Base-by-base conservation (phyloP, 768 basidiomycete genomes). In the Lactifluus volemus region DNA sequence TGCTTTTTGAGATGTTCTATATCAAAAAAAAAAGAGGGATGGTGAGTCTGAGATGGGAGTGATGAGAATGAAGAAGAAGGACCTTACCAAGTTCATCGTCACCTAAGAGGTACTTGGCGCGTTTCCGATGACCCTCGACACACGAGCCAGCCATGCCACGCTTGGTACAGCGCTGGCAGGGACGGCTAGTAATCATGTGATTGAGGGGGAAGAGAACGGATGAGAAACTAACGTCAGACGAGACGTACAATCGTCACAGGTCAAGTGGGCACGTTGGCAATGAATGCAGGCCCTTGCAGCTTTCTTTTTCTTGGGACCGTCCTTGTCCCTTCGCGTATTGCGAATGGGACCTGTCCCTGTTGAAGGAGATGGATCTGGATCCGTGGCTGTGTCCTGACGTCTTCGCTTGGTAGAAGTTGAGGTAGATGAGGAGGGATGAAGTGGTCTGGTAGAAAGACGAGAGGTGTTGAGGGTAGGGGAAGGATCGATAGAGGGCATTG, bases 201-300 rank as follows among this genome's bases (percentile, higher is more conserved):
- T 51, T 49, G 67, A 68, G 38, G 8, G 45, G 14, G 64, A 34
- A 58, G 30, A 44, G 25, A 51, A 58, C 12, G 54, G 39, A 7
- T 30, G 15, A 30, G 54, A 56, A 59, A 59, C 17, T 36, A 30
- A 52, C 17, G 45, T 45, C 25, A 39, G 25, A 38, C 25, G 14
- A 67, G 41, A 83, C 90, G 71, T 70, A 97, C 96, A 85, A 70
- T 98, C 96, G 72, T 98, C 95, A 72, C 96, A 98, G n/a, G 96
- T 98, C 66, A 98, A 77, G 73, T 98, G 96, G 2, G 94, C 93
- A 73, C 93, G 96, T 75, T 98, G 95, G 73, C 96, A 98, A 67
- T 92, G 90, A 64, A 90, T 87, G 71, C 96, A 98, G 51, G 96
- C 96, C 50, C 93, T 84, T 68, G 83, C 90, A 0, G 93, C 92